These are phyloP conservation scores for Sugiyamaella floridensis DNA, from an alignment of 805 yeast genomes.

Conservation along the genomic window DNA sequence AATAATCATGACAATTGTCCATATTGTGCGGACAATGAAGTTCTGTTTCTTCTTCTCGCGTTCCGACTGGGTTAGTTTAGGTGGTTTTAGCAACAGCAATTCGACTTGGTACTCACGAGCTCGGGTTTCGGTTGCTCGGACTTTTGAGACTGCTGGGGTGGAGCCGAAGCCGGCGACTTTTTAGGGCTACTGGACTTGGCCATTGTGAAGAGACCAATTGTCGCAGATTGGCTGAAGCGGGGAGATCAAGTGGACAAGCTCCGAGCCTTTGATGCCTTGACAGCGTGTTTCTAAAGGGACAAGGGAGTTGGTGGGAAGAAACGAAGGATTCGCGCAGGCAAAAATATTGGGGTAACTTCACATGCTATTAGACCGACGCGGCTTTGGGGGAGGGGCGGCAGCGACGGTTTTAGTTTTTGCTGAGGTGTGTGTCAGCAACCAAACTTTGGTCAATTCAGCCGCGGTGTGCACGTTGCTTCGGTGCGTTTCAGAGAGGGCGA, in stretches of 20 bases:
- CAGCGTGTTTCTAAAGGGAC: no score
- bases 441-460: no score
- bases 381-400: background rate
- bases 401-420: no score
- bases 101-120: background rate
- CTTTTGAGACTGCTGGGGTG: background rate
- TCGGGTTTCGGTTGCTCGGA: background rate
- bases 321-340: background rate
- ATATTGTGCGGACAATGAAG: conserved; percentile 77
- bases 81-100: background rate
- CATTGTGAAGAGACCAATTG: background rate
- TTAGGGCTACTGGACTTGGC: background rate
- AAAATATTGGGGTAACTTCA: background rate
- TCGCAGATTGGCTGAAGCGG: no score
- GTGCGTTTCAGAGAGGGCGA: no score
- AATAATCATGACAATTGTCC: conserved; percentile 89
- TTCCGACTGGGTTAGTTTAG: conserved; percentile 4
- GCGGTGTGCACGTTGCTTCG: no score
- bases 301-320: no score
- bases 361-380: background rate
- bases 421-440: no score
- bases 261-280: no score
- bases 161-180: background rate
- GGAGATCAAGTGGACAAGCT: no score
- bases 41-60: conserved; percentile 70